Evolutionary conservation across 2,329 filamentous ascomycete species (phyloP).

Genomic region (Pestalotiopsis sp.): DNA sequence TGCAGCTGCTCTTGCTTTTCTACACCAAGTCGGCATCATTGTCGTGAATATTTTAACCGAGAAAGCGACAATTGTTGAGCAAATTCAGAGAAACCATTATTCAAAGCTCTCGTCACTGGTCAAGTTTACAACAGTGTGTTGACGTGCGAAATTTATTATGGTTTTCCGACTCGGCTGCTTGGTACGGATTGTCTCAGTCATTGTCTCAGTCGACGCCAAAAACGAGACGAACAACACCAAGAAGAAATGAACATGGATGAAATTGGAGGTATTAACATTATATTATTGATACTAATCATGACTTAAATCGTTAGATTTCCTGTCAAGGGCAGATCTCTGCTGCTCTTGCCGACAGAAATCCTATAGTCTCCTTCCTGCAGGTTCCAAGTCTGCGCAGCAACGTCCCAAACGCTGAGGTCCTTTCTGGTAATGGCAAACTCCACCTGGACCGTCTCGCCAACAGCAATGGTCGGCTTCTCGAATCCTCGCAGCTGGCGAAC

Average conservation of each 20-base stretch:
- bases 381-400: slow-evolving; percentile 43
- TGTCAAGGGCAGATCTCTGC: slow-evolving; percentile 21
- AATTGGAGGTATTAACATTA: not conserved
- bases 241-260: not conserved
- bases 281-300: not conserved
- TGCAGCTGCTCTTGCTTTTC: not conserved
- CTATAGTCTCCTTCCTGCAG: slow-evolving; percentile 34
- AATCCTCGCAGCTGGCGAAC: slow-evolving; percentile 53
- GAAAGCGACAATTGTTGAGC: too few species aligned
- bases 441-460: slow-evolving; percentile 42
- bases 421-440: slow-evolving; percentile 48
- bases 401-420: slow-evolving; percentile 53
- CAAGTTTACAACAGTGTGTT: too few species aligned
- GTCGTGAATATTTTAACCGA: too few species aligned
- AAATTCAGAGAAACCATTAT: too few species aligned
- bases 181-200: too few species aligned
- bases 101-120: too few species aligned
- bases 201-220: too few species aligned
- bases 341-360: slow-evolving; percentile 34
- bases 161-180: too few species aligned
- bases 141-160: too few species aligned
- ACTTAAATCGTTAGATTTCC: slow-evolving; percentile 10
- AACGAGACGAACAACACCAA: too few species aligned
- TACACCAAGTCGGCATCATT: too few species aligned
- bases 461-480: slow-evolving; percentile 47